phyloP scores from a whole-genome alignment of 2,329 filamentous ascomycete genomes.

The Botrytis squamosa region DNA sequence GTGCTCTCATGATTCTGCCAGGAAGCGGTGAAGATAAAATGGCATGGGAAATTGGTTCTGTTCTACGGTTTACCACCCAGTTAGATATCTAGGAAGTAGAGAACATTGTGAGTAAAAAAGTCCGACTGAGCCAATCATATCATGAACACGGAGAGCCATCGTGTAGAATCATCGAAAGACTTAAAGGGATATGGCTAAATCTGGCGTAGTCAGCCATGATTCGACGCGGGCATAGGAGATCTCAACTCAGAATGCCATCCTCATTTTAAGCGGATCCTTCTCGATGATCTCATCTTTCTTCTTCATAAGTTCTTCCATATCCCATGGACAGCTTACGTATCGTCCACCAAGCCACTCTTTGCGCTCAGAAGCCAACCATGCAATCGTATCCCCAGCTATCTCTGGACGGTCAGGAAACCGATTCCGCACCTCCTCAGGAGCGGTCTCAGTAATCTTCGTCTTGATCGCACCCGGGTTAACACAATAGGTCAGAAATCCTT shows the following conservation, averaged over 20 bases:
- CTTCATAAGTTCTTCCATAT: slow-evolving; percentile 46
- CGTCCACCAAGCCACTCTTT: slow-evolving; percentile 49
- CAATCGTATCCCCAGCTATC: slow-evolving; percentile 44
- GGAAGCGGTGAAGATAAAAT: neutral
- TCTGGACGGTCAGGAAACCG: neutral
- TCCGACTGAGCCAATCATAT: neutral
- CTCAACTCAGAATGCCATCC: slow-evolving; percentile 30
- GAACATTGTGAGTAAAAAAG: neutral
- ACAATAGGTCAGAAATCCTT: slow-evolving; percentile 45
- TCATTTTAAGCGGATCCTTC: slow-evolving; percentile 39
- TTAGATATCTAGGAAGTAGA: too few relatives aligned
- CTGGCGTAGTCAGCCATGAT: neutral
- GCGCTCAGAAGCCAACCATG: slow-evolving; percentile 44
- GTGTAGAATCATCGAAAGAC: neutral
- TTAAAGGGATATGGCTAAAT: neutral
- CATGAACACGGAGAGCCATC: neutral
- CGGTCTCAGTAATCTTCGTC: slow-evolving; percentile 40
- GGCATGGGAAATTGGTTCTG: neutral
- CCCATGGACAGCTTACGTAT: slow-evolving; percentile 47
- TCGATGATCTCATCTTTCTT: slow-evolving; percentile 46
- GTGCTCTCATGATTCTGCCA: neutral
- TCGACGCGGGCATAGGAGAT: neutral
- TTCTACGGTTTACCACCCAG: neutral
- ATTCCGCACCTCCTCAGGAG: slow-evolving; percentile 9
- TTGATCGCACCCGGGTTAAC: slow-evolving; percentile 43